Evolutionary conservation across 768 basidiomycete species (phyloP), one percentile per base, ranked within the genome.

Genomic region (Tephrocybe sp.): DNA sequence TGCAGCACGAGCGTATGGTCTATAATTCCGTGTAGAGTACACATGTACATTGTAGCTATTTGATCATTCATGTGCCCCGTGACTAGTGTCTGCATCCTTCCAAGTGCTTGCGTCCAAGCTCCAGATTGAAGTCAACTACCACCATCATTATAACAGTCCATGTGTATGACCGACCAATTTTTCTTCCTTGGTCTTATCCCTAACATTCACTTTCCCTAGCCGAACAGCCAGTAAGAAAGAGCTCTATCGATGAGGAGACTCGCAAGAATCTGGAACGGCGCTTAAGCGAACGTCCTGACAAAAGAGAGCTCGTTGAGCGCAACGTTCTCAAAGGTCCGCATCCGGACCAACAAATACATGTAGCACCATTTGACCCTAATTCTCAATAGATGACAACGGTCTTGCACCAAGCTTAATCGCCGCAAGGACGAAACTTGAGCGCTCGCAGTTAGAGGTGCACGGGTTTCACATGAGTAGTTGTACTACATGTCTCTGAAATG

Each of bases 271-370:
- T 87, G 34, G 83, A 86, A 68, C 75, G 73, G 59, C 70, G 70
- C 42, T 69, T 86, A 38, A 69, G 64, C 37, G 63, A 72, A 16
- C 70, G 86, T 31, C 82, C 84, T 16, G 75, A 79, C n/a, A 78
- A 80, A 63, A 63, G 74, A 33, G 78, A 84, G 37, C 71, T 88
- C 37, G 72, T 86, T 52, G 80, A 83, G 27, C 77, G 82, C 54
- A 85, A 84, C 61, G 86, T 88, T 53, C 74, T 88, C 51, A 86
- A 87, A 66, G 82, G 83, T 77, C 40, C 22, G 16, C 23, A 40
- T 5, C 42, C 21, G 15, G n/a, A 46, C 18, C 9, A 6, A 1
- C 7, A 12, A 6, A n/a, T 22, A 22, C 3, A 15, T 12, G 15
- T 19, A n/a, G 7, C 25, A 30, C 10, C 24, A 7, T n/a, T 19